Evolutionary conservation across 139 green algal species (phyloP), one percentile per base, ranked within the genome.

Genomic region (Volvox reticuliferus): DNA sequence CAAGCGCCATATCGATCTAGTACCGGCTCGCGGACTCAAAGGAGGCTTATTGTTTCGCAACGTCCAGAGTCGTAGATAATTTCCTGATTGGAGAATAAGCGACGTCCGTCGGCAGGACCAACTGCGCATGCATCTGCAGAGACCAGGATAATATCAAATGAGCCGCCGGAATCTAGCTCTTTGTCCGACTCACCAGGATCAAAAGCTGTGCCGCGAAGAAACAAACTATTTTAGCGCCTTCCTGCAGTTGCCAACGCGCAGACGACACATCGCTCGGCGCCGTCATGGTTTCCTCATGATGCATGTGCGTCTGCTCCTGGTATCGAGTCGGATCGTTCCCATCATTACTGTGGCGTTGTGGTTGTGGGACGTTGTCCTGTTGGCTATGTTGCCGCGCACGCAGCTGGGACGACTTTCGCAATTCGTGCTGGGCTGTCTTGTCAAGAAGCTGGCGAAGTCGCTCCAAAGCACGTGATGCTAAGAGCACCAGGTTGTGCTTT

Each of bases 131-230:
- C n/a, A n/a, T n/a, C n/a, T n/a, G n/a, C n/a, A n/a, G n/a, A n/a
- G n/a, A n/a, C n/a, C n/a, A n/a, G n/a, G n/a, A n/a, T n/a, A n/a
- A n/a, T n/a, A n/a, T n/a, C n/a, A n/a, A n/a, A n/a, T n/a, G n/a
- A n/a, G n/a, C n/a, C n/a, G n/a, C n/a, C n/a, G n/a, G n/a, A 55
- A 55, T 55, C 44, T 9, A 55, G 44, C 5, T 9, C 44, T 55
- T 9, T 55, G 44, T 55, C 1, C 71, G 9, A 35, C 83, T 5
- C 83, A 89, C 83, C 65, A 81, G 67, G 24, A 89, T 67, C 12
- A 89, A 37, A 22, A 89, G 67, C 67, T 89, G 83, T 1, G 35
- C 83, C 24, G 35, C 67, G 21, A 80, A 80, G 24, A 81, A 89
- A 35, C 33, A 79, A 17, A 50, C 68, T 1, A 71, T 13, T 37